Evolutionary conservation across 169 alveolate genomes (phyloP), one percentile per base, ranked within the genome.

Genomic region (Theileria parva): DNA sequence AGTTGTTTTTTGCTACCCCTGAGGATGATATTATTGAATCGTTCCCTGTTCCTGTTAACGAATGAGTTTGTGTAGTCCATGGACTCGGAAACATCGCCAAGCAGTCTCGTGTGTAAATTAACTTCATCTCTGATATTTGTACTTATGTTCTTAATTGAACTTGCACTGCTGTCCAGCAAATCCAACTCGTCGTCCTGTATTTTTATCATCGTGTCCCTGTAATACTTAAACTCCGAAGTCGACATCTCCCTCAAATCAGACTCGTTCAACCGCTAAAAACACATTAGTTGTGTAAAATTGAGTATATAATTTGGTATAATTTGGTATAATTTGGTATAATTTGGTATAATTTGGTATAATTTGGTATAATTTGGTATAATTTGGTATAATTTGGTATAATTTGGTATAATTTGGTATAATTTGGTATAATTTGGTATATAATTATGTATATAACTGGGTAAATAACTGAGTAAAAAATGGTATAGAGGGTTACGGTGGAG

Each of bases 111-210:
- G 48, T 91, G 94, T 25, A 85, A 74, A 23, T 80, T 77, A 34
- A 91, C 78, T 73, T 91, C 94, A 27, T 76, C 92, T 78, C 91
- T 83, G 55, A 91, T 91, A 72, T 85, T 81, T 34, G 85, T 70
- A 81, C 94, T 91, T 32, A 87, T 87, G 80, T 53, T 80, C 74
- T 87, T 86, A 44, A 91, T 74, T 44, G 89, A 87, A 44, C 88
- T 88, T 13, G 94, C 92, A 50, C 88, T 87, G 21, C 77, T 80
- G 50, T 91, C 94, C 23, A 91, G 80, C 68, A 85, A 50, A 15
- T 85, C 84, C 60, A 91, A 68, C 55, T 91, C 92, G 53, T 80
- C 91, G 55, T 91, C 94, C 53, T 91, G 94, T 39, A 85, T 86
- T 34, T 77, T 81, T 86, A 91, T 86, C 77, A 91, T 48, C 48